A percentile compares a stretch with the other conserved stretches of the same genome.
Conservation (phyloP, 495 filamentous ascomycete genomes). For the Aspergillus sparsus region DNA sequence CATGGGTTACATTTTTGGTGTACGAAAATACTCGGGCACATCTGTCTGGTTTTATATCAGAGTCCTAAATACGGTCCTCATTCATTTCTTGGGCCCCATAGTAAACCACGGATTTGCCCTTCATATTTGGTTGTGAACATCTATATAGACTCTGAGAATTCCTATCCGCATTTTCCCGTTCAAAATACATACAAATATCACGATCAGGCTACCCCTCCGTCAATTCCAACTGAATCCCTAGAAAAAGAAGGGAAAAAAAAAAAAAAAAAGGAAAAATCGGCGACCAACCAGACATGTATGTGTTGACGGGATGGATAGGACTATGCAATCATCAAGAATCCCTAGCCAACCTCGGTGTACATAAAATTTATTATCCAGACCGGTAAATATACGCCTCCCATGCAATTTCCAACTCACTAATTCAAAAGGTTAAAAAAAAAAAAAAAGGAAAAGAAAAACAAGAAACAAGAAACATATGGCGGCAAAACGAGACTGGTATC, state of each 20-base stretch:
- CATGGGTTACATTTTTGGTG: conserved; percentile 96
- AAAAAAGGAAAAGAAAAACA: conserved; percentile 1
- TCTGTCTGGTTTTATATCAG: conserved; percentile 25
- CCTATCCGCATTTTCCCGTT: too few relatives aligned
- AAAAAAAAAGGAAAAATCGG: too few relatives aligned
- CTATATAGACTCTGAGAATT: background rate
- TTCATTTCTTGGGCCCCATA: background rate
- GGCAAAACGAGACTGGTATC: conserved; percentile 24
- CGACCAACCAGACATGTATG: background rate
- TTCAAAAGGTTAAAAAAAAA: background rate
- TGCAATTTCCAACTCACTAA: background rate
- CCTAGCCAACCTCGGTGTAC: background rate
- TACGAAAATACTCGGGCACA: conserved; percentile 87
- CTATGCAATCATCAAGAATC: background rate
- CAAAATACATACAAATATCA: too few relatives aligned
- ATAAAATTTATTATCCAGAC: conserved; percentile 1
- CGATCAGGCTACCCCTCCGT: too few relatives aligned
- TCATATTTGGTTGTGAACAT: background rate
- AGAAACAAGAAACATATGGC: conserved; percentile 3
- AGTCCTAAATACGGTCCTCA: background rate
- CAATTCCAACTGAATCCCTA: too few relatives aligned
- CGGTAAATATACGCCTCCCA: conserved; percentile 3
- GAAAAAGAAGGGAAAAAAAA: too few relatives aligned
- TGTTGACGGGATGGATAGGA: background rate
- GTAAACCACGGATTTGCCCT: background rate